Base-by-base conservation (phyloP, 164 flowering plant genomes). In the Kalanchoe fedtschenkoi region DNA sequence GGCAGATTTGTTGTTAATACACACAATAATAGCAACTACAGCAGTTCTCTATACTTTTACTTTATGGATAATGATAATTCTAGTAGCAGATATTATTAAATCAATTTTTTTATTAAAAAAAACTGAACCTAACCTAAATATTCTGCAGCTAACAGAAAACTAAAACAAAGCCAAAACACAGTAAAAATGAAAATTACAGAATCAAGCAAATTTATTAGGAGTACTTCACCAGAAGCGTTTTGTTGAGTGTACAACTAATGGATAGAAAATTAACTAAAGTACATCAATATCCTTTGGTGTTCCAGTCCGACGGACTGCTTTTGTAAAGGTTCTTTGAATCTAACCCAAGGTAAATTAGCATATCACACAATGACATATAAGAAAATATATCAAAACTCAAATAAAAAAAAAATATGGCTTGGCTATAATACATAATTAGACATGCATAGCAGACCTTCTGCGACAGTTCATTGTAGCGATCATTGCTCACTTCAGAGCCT, bases 391-490 rank as follows among this genome's bases (percentile, higher is more conserved):
- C 11, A 11, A 1, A 28, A 19, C 28, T 22, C 29, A 47, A 47
- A 47, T 22, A 47, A 22, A 21, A 47, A 14, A 47, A 10, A 21
- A 4, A 47, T 6, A 47, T 22, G 54, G 5, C 29, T 47, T 21
- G 54, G 54, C 24, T 43, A 47, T 21, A 22, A 22, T 47, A 47
- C 11, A 37, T 37, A 8, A 5, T 37, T 37, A 47, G 28, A 47
- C 28, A 47, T 1, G 2, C 29, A 47, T 22, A 10, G 29, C 54
- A 47, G 51, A 86, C 96, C 96, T 85, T 88, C 66, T 78, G 80
- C 11, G 85, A 76, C 16, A 47, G 13, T 47, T 47, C 29, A 9
- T 47, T 47, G 15, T 47, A 47, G 28, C 54, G 54, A 70, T 80
- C 93, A 70, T 77, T 84, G 67, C 56, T 77, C 69, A 69, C 67